Percentiles rank a stretch among this genome's conserved stretches.
These are phyloP conservation scores for Alternaria ethzedia DNA, from an alignment of 2,329 filamentous ascomycete genomes.

Conservation along the genomic window DNA sequence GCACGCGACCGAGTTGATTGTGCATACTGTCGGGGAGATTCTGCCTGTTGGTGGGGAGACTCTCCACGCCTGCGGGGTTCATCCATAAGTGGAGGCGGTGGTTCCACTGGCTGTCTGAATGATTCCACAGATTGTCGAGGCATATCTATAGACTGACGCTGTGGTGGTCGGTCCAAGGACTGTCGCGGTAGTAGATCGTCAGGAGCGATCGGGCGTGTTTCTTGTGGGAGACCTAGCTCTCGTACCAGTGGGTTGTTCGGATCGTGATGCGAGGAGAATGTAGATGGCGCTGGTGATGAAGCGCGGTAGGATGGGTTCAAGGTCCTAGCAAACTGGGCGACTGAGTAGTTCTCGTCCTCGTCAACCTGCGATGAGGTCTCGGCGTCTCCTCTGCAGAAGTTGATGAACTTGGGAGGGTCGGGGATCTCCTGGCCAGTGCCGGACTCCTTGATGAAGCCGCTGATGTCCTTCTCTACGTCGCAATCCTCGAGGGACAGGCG, in stretches of 20 bases:
- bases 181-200: slow-evolving; percentile 33
- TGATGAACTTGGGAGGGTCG: slow-evolving; percentile 96
- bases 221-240: slow-evolving; percentile 65
- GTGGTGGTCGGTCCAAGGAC: slow-evolving; percentile 7
- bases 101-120: slow-evolving; percentile 1
- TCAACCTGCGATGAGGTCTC: slow-evolving; percentile 83
- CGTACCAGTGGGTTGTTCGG: slow-evolving; percentile 75
- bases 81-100: slow-evolving; percentile 1
- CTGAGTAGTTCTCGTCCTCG: slow-evolving; percentile 88
- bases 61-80: not conserved
- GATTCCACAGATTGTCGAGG: slow-evolving; percentile 5
- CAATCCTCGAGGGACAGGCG: slow-evolving; percentile 90
- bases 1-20: slow-evolving; percentile 2
- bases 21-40: not conserved
- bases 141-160: slow-evolving; percentile 3
- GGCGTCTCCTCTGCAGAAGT: slow-evolving; percentile 90
- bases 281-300: slow-evolving; percentile 95
- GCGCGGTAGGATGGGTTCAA: slow-evolving; percentile 95
- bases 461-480: slow-evolving; percentile 95
- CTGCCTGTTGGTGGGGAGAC: not conserved
- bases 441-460: slow-evolving; percentile 81
- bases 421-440: slow-evolving; percentile 98
- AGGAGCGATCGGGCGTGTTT: slow-evolving; percentile 37
- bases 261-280: slow-evolving; percentile 90
- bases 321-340: slow-evolving; percentile 92